Evolutionary conservation across 768 basidiomycete species (phyloP).

Genomic region (Cystoderma amianthinum): DNA sequence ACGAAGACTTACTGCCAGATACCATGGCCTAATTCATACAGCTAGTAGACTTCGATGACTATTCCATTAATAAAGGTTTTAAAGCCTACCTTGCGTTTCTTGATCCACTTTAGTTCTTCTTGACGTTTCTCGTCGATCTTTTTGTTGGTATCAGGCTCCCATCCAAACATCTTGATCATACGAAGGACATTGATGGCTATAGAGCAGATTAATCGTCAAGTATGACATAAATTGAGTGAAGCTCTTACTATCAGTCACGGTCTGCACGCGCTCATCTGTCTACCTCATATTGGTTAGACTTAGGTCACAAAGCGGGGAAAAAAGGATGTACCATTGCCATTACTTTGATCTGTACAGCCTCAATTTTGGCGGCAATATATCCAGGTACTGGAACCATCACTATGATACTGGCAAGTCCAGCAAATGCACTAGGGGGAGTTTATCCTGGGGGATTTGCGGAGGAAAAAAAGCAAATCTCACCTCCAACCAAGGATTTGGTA

Average conservation of each 20-base stretch:
- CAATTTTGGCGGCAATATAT: slow-evolving; percentile 26
- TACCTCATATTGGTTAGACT: not conserved
- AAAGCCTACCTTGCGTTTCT: slow-evolving; percentile 27
- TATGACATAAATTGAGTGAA: slow-evolving; percentile 4
- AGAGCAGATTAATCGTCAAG: not conserved
- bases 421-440: not conserved
- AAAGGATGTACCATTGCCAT: not conserved
- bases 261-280: slow-evolving; percentile 53
- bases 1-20: not conserved
- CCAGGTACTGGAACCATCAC: slow-evolving; percentile 54
- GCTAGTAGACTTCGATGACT: not conserved
- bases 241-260: slow-evolving; percentile 49
- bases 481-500: slow-evolving; percentile 35
- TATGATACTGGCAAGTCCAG: slow-evolving; percentile 44
- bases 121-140: slow-evolving; percentile 53
- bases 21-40: not conserved
- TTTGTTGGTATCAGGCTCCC: slow-evolving; percentile 53
- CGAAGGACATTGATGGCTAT: slow-evolving; percentile 50
- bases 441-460: not conserved
- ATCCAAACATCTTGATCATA: slow-evolving; percentile 71
- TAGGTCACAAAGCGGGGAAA: not conserved
- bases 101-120: slow-evolving; percentile 52
- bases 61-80: not conserved
- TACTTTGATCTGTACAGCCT: not conserved
- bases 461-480: slow-evolving; percentile 9